A percentile compares a stretch with the other conserved stretches of the same genome.
Conservation (phyloP, 2,329 filamentous ascomycete genomes). For the Hypoxylon rubiginosum region DNA sequence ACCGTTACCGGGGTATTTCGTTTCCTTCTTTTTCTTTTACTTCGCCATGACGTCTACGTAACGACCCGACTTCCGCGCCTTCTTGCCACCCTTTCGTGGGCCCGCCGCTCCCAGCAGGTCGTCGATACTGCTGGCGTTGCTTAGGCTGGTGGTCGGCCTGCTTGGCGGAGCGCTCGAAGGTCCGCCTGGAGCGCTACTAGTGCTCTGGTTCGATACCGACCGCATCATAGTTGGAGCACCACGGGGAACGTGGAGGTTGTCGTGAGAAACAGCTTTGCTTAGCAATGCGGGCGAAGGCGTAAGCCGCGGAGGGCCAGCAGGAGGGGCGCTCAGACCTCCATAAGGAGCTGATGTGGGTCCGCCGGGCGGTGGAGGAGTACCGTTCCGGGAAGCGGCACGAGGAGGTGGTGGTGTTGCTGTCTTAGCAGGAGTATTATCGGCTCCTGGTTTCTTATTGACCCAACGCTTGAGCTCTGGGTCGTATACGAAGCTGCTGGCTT, state of each 20-base stretch:
- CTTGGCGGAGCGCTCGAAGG: slow-evolving; percentile 69
- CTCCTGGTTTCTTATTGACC: slow-evolving; percentile 93
- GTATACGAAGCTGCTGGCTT: slow-evolving; percentile 92
- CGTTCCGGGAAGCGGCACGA: slow-evolving; percentile 67
- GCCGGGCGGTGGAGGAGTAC: slow-evolving; percentile 66
- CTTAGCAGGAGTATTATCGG: slow-evolving; percentile 70
- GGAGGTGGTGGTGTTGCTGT: slow-evolving; percentile 85
- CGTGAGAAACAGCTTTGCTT: slow-evolving; percentile 54
- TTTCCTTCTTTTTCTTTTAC: slow-evolving; percentile 70
- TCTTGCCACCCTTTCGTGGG: slow-evolving; percentile 76
- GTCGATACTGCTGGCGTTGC: slow-evolving; percentile 94
- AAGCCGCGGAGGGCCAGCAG: slow-evolving; percentile 42
- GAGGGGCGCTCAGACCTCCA: slow-evolving; percentile 33
- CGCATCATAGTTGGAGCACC: slow-evolving; percentile 60
- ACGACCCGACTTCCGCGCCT: slow-evolving; percentile 83
- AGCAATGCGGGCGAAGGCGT: slow-evolving; percentile 50
- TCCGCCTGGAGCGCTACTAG: slow-evolving; percentile 50
- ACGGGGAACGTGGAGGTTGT: slow-evolving; percentile 53
- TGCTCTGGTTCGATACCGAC: slow-evolving; percentile 63
- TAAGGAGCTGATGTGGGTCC: slow-evolving; percentile 51
- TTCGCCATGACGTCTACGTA: slow-evolving; percentile 98
- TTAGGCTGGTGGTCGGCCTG: slow-evolving; percentile 84
- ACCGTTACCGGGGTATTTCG: background rate
- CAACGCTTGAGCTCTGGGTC: slow-evolving; percentile 97
- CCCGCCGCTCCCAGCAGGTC: slow-evolving; percentile 84